Evolutionary conservation across 2,329 filamentous ascomycete species (phyloP).

Genomic region (Phaeoacremonium minimum): DNA sequence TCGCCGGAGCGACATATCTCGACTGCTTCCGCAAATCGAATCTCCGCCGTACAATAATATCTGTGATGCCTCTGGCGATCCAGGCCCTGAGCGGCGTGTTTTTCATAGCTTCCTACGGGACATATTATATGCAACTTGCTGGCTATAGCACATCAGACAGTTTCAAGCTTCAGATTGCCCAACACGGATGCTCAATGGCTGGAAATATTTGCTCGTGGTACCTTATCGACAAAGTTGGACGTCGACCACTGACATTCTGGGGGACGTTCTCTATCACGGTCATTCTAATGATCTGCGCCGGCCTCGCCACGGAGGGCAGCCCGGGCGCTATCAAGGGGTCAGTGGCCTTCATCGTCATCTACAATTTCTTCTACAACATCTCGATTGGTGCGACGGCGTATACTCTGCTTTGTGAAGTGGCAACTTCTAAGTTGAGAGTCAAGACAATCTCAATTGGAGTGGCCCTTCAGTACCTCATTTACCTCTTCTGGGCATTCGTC

Average conservation of each 20-base stretch:
- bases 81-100: slow-evolving; percentile 5
- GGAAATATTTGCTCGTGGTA: slow-evolving; percentile 26
- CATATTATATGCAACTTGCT: slow-evolving; percentile 7
- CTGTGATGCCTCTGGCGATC: slow-evolving; percentile 5
- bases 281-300: slow-evolving; percentile 19
- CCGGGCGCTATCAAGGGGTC: slow-evolving; percentile 2
- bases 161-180: slow-evolving; percentile 1
- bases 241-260: slow-evolving; percentile 17
- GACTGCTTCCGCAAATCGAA: slow-evolving; percentile 35
- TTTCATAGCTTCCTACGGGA: slow-evolving; percentile 6
- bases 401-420: slow-evolving; percentile 27
- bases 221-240: slow-evolving; percentile 24
- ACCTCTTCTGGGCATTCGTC: slow-evolving; percentile 8
- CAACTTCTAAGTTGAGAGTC: slow-evolving; percentile 25
- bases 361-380: slow-evolving; percentile 26
- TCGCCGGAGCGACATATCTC: slow-evolving; percentile 27
- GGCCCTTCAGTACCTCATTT: slow-evolving; percentile 19
- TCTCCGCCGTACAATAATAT: slow-evolving; percentile 16
- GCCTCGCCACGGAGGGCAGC: slow-evolving; percentile 13
- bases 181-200: slow-evolving; percentile 11
- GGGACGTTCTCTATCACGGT: slow-evolving; percentile 16
- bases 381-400: slow-evolving; percentile 31
- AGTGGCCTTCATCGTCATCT: slow-evolving; percentile 21
- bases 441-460: slow-evolving; percentile 32
- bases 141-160: slow-evolving; percentile 5